These are phyloP conservation scores for Pseudocercospora crystallina DNA, from an alignment of 2,329 filamentous ascomycete genomes.

Conservation along the genomic window DNA sequence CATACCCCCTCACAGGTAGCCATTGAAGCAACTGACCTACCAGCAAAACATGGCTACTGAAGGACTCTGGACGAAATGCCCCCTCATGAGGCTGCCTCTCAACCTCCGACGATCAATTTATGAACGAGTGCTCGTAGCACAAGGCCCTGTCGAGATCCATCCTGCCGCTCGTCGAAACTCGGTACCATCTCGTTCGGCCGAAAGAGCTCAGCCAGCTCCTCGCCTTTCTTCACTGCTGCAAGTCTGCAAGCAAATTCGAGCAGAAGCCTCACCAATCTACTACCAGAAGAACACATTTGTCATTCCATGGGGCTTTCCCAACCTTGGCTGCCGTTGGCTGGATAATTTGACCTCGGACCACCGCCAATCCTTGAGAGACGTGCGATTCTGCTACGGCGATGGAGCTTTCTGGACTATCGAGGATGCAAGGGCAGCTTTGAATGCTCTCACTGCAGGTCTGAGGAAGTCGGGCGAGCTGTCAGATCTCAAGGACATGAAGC, in stretches of 20 bases:
- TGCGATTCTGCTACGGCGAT: conserved; percentile 22
- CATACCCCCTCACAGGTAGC: too few relatives aligned
- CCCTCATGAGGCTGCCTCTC: conserved; percentile 8
- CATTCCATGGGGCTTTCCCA: conserved; percentile 19
- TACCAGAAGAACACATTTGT: conserved; percentile 17
- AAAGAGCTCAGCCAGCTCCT: neutral
- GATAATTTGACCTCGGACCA: conserved; percentile 15
- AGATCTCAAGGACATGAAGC: conserved; percentile 14
- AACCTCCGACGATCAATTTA: conserved; percentile 17
- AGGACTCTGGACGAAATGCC: neutral
- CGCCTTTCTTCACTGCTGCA: conserved; percentile 15
- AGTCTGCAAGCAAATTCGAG: conserved; percentile 14
- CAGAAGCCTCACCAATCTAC: conserved; percentile 17
- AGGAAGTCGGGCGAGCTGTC: conserved; percentile 8
- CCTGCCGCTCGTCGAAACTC: conserved; percentile 10
- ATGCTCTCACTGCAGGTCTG: conserved; percentile 4
- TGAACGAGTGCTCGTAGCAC: conserved; percentile 11
- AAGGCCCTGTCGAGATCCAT: conserved; percentile 17
- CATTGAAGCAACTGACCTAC: too few relatives aligned
- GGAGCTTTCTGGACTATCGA: conserved; percentile 21
- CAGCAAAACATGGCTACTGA: too few relatives aligned
- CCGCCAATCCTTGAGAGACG: conserved; percentile 14
- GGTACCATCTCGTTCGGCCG: conserved; percentile 4
- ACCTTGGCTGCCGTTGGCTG: conserved; percentile 17
- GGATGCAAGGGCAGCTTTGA: conserved; percentile 15